Base-by-base conservation (phyloP, 202 grass and related monocot species). In the Bolboschoenoplectus hybrid region DNA sequence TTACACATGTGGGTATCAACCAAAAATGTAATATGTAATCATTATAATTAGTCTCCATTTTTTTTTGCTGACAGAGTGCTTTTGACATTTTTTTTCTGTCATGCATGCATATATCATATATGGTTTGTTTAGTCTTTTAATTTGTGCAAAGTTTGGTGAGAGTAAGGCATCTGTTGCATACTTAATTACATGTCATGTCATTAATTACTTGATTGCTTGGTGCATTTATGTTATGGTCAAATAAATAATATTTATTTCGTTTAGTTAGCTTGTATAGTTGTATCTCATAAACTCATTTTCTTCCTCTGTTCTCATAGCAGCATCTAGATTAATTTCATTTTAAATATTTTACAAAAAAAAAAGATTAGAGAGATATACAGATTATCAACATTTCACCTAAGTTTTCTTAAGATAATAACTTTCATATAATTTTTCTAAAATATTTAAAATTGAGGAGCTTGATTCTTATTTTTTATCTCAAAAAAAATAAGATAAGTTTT, bases 71-170 rank as follows among this genome's bases (percentile, higher is more conserved):
- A 71, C 14, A 46, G 16, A 19, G 2, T 44, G 74, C 34, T 57
- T 77, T 77, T 53, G 51, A 39, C 32, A 39, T 77, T 77, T 77
- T 44, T 45, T 70, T 26, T 26, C n/a, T 77, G 73, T 55, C 49
- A 55, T 76, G 47, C 4, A 7, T 26, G 47, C 26, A 26, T 26
- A 26, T 26, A 26, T 26, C 0, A 0, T 26, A 26, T 26, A 26
- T 26, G 70, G 32, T 51, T 57, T 20, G 35, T 76, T 76, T 53
- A 2, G 50, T 77, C 38, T 56, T 0, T 56, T 0, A 57, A 9
- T 16, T 57, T 53, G 74, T 79, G 52, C 5, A 79, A 52, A 79
- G 51, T 58, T 79, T 10, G 74, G 12, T 58, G 13, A 75, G 20
- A 3, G 4, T 47, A 75, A 52, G 46, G 46, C 47, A 75, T 53